Evolutionary conservation across 2,329 filamentous ascomycete genomes (phyloP), one percentile per base, ranked within the genome.

Genomic region (Cladophialophora yegresii): DNA sequence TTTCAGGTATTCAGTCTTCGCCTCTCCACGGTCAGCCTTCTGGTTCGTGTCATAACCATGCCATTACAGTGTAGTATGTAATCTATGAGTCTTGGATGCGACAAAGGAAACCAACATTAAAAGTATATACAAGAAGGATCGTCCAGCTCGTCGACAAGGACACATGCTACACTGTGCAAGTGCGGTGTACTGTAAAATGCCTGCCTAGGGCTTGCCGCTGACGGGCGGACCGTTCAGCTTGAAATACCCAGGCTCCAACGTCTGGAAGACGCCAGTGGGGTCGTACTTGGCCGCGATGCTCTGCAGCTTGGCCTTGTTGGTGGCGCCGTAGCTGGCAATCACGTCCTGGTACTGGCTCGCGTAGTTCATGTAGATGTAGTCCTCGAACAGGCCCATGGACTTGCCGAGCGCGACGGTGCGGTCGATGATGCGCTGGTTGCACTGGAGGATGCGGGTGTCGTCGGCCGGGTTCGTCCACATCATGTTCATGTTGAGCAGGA

Each of bases 281-380:
- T 82, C 80, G 63, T 80, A 81, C 61, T 72, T 75, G 20, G 61
- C 65, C 8, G 75, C 74, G 13, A 80, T 69, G 1, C 66, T 63
- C 61, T 72, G 71, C 68, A 82, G 61, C 32, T 67, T 73, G 28
- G 69, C 59, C 43, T 74, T 67, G 55, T 78, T 82, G 8, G 64
- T 70, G n/a, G 63, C 51, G 1, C 80, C 79, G 64, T 82, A 83
- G 33, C 77, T 75, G 4, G 71, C 63, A 45, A 82, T 69, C 0
- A 78, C 75, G 65, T 77, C 75, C 68, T 83, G 79, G 62, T 73
- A 78, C 70, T 75, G 73, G 59, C 74, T 75, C 6, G 80, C 80
- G 63, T 82, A 82, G 69, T 82, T 83, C 76, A 82, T 78, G 67
- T 82, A 82, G 26, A 80, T 67, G 62, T 74, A 82, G 33, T 72